These are phyloP conservation scores for Trichoderma brevicompactum DNA, from an alignment of 2,329 filamentous ascomycete species.

Conservation along the genomic window DNA sequence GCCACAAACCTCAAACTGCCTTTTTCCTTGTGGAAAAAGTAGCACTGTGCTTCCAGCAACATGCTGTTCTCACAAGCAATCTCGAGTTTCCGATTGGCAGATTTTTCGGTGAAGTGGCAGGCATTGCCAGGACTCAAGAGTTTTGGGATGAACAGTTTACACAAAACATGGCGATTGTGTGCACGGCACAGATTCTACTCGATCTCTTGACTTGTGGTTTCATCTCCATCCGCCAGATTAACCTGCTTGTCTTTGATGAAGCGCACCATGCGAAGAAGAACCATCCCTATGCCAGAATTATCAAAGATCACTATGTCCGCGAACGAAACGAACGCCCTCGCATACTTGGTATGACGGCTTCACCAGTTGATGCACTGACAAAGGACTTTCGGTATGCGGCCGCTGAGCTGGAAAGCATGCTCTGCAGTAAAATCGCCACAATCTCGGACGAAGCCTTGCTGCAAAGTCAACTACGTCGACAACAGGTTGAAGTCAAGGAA, in stretches of 20 bases:
- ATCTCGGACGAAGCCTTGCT: constrained; percentile 49
- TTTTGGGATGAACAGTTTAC: constrained; percentile 59
- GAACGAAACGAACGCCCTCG: constrained; percentile 61
- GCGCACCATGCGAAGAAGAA: constrained; percentile 95
- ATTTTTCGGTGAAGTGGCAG: constrained; percentile 72
- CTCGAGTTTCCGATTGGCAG: constrained; percentile 74
- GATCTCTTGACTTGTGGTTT: constrained; percentile 79
- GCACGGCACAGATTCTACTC: constrained; percentile 85
- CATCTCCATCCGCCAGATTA: constrained; percentile 80
- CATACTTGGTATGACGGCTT: constrained; percentile 96
- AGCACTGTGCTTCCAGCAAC: constrained; percentile 87
- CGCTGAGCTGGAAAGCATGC: constrained; percentile 71
- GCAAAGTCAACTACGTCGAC: constrained; percentile 33
- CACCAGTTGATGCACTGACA: constrained; percentile 82
- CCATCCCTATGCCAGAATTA: constrained; percentile 86
- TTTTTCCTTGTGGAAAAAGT: constrained; percentile 95
- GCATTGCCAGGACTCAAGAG: constrained; percentile 45
- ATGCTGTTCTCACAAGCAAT: constrained; percentile 78
- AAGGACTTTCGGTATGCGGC: constrained; percentile 71
- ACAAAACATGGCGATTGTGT: constrained; percentile 83
- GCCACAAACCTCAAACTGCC: constrained; percentile 66
- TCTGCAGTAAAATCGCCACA: constrained; percentile 85
- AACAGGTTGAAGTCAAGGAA: constrained; percentile 56
- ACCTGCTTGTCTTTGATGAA: constrained; percentile 92
- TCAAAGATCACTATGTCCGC: constrained; percentile 80